Evolutionary conservation across 164 flowering plant genomes (phyloP).

Genomic region (Stephania japonica): DNA sequence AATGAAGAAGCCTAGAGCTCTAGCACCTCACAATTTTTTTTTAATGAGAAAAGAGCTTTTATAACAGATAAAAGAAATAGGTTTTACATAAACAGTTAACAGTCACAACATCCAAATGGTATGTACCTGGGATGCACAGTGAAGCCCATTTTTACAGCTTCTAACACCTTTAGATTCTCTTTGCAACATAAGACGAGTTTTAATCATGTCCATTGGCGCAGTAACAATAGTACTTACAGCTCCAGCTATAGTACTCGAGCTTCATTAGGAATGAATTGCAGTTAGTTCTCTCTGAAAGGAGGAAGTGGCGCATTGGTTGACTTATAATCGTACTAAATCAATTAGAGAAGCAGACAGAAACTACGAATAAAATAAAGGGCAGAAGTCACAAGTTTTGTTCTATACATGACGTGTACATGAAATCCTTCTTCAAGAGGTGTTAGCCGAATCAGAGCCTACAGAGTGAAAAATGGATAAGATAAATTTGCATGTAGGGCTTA

Average conservation of each 20-base stretch:
- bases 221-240: constrained; percentile 65
- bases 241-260: constrained; percentile 82
- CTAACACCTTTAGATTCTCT: constrained; percentile 51
- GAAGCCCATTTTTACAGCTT: constrained; percentile 69
- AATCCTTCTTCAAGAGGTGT: constrained; percentile 79
- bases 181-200: constrained; percentile 91
- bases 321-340: background rate
- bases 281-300: constrained; percentile 21
- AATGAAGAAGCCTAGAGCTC: too few species aligned
- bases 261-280: constrained; percentile 30
- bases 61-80: too few species aligned
- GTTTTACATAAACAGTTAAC: background rate
- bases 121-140: constrained; percentile 76
- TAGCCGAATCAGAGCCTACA: constrained; percentile 60
- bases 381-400: constrained; percentile 6
- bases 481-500: constrained; percentile 1
- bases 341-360: background rate
- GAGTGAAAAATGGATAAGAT: constrained; percentile 5
- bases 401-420: constrained; percentile 73
- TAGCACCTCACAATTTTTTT: too few species aligned
- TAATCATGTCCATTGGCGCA: constrained; percentile 80
- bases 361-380: background rate
- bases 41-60: too few species aligned
- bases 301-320: constrained; percentile 12
- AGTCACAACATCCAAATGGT: background rate